Base-by-base conservation (phyloP, 1,284 basidiomycete species). In the Somion occarium region DNA sequence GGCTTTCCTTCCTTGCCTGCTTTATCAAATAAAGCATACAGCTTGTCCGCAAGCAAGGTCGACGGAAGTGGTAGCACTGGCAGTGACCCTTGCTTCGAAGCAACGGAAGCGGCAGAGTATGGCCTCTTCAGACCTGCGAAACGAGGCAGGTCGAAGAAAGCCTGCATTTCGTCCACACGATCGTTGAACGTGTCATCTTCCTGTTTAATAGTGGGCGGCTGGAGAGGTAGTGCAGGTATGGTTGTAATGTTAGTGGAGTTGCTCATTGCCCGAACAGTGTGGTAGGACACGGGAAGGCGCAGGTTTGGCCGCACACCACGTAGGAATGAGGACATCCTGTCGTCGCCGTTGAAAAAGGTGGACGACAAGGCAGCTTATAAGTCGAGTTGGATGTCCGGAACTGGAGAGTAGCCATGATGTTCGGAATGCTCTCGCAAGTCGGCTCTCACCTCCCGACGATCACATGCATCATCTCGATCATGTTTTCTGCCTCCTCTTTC, bases 21-120 rank as follows among this genome's bases (percentile, higher is more conserved):
- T 49, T 80, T 75, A 24, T 75, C 73, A 46, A 96, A 74, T 4
- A 85, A 62, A 15, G 77, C 71, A 62, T 82, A 90, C 13, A 96
- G 78, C 69, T 96, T 96, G 74, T 93, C 82, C 5, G 93, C 85
- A 9, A 89, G 78, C 19, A 93, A 68, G 2, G 87, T 85, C 2
- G 85, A 84, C 5, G 84, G 85, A n/a, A 90, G 78, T 2, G 90
- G 86, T 25, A 88, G 73, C 12, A 90, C 79, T 3, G 91, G 88
- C 30, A 93, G 71, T n/a, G 87, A 87, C 2, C 93, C 93, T 59
- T 94, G 91, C 71, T 96, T 96, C 18, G 88, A 83, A 4, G 85
- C 92, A 54, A 96, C 88, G 47, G 83, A 79, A 25, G 80, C 79
- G 3, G 92, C 79, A 18, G 84, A 74, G 68, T 96, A 96, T 0